phyloP scores from a whole-genome alignment of 2,329 filamentous ascomycete genomes.

The Reticulascus tulasneorum region DNA sequence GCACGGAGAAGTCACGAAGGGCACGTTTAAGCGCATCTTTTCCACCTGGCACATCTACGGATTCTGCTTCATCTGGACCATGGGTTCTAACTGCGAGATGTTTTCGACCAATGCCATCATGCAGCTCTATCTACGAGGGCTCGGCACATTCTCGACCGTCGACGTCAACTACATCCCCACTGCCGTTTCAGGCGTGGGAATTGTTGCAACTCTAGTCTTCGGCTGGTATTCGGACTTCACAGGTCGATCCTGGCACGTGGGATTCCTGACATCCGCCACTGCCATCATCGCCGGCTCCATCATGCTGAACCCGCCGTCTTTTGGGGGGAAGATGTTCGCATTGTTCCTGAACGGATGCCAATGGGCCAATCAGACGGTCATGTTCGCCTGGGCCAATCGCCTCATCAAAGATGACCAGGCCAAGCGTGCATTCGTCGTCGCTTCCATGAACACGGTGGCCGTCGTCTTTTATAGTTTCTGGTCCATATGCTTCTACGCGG shows the following conservation, averaged over 20 bases:
- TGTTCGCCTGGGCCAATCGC: constrained; percentile 6
- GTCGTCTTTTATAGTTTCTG: constrained; percentile 35
- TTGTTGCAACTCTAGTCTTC: constrained; percentile 2
- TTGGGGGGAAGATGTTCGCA: constrained; percentile 1
- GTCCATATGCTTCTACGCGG: constrained; percentile 32
- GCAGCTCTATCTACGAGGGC: constrained; percentile 4
- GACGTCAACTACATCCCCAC: constrained; percentile 5
- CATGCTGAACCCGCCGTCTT: not conserved
- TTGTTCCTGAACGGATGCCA: constrained; percentile 3
- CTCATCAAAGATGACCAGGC: constrained; percentile 1
- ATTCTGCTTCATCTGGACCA: constrained; percentile 5
- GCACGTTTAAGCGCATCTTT: not conserved
- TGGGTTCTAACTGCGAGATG: constrained; percentile 3
- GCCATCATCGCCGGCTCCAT: constrained; percentile 3
- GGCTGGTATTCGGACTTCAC: constrained; percentile 1
- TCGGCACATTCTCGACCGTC: constrained; percentile 1
- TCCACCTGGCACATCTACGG: constrained; percentile 3
- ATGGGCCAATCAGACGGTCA: constrained; percentile 3
- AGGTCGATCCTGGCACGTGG: constrained; percentile 2
- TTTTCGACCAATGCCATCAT: constrained; percentile 4
- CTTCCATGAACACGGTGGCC: constrained; percentile 21
- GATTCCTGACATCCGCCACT: constrained; percentile 1
- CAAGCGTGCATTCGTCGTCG: constrained; percentile 2
- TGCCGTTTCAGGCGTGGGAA: constrained; percentile 1
- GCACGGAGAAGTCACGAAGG: constrained; percentile 1